phyloP scores from a whole-genome alignment of 73 alveolate species.

The Breviolum minutum region DNA sequence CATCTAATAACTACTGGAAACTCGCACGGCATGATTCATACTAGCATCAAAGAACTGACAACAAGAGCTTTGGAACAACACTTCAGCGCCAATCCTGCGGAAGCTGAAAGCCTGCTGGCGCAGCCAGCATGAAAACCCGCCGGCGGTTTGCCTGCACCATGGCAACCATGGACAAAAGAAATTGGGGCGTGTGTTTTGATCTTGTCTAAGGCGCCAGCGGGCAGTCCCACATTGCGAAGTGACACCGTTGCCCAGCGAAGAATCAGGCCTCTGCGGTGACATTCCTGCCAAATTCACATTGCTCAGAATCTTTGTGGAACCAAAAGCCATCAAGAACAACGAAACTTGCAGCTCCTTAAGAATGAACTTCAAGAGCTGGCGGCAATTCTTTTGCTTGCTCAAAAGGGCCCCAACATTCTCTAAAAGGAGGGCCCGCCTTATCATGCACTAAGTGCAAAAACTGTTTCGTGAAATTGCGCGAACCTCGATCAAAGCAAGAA shows the following conservation, averaged over 20 bases:
- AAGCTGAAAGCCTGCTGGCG: background rate
- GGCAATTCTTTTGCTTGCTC: background rate
- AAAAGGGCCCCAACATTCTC: constrained; percentile 19
- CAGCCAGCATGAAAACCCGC: background rate
- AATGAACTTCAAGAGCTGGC: background rate
- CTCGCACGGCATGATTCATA: background rate
- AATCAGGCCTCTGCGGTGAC: background rate
- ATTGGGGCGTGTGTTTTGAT: background rate
- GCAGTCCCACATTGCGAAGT: background rate
- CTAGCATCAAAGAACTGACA: background rate
- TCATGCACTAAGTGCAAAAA: no score
- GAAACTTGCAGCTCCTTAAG: background rate
- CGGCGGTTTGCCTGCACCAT: constrained; percentile 1
- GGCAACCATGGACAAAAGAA: no score
- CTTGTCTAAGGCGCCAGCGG: background rate
- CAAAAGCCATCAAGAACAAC: background rate
- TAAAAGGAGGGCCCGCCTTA: background rate
- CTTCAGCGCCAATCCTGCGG: no score
- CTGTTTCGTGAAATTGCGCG: background rate
- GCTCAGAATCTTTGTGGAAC: no score
- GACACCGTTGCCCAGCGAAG: background rate
- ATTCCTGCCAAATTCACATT: background rate
- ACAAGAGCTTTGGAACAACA: no score
- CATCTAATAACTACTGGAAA: background rate
- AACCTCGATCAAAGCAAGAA: background rate